Percentiles rank a stretch among this genome's conserved stretches.
Conservation (phyloP, 192 early-diverging fungal genomes). For the Ambispora gerdemannii region DNA sequence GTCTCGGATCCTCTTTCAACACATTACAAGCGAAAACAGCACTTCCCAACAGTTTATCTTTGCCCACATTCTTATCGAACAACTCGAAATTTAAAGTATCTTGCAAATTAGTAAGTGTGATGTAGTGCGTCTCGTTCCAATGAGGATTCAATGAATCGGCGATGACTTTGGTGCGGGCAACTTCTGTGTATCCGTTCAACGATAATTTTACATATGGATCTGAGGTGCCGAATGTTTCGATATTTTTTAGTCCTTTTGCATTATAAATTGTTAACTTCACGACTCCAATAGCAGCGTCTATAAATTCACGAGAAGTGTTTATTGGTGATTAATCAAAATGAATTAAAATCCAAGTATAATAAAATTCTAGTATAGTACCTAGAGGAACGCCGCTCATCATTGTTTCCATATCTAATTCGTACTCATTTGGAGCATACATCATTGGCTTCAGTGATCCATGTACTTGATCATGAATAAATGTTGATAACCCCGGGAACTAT, state of each 20-base stretch:
- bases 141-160: conserved; percentile 75
- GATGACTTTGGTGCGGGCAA: conserved; percentile 62
- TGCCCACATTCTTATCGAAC: conserved; percentile 77
- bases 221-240: conserved; percentile 80
- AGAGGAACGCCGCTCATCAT: conserved; percentile 67
- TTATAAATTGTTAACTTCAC: conserved; percentile 75
- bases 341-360: background rate
- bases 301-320: background rate
- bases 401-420: conserved; percentile 73
- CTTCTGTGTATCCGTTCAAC: conserved; percentile 64
- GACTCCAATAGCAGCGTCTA: conserved; percentile 80
- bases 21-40: conserved; percentile 51
- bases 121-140: conserved; percentile 78
- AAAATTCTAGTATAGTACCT: conserved; percentile 39
- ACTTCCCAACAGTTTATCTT: conserved; percentile 69
- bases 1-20: conserved; percentile 40
- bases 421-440: conserved; percentile 83
- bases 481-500: conserved; percentile 77
- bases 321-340: background rate
- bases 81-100: conserved; percentile 77
- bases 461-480: conserved; percentile 71
- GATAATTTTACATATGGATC: conserved; percentile 85
- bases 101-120: conserved; percentile 73
- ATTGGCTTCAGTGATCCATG: conserved; percentile 72
- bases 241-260: conserved; percentile 80